Evolutionary conservation across 129 eudicot genomes (phyloP), one percentile per base, ranked within the genome.

Genomic region (Lonicera japonica): DNA sequence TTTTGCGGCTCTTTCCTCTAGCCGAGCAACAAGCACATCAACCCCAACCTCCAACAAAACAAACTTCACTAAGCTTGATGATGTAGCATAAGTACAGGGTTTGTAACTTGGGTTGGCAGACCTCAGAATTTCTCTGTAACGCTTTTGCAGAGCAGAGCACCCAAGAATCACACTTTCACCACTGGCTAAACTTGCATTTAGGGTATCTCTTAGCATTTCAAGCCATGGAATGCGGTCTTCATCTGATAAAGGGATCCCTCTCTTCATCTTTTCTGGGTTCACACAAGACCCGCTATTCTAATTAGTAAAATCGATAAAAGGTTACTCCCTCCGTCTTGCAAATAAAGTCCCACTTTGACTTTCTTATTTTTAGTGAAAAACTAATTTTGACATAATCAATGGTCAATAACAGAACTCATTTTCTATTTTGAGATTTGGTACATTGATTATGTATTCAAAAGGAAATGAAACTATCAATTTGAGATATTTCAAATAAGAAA

Each of bases 201-300:
- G 36, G 13, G 74, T 58, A 61, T 85, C 86, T 17, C 85, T 70
- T 23, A 88, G 81, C n/a, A 65, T 61, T 79, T 82, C 77, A 70
- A 92, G 99, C 96, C 96, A 87, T 39, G 96, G 99, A 58, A 66
- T 64, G 9, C 96, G 83, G 69, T 92, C 95, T 67, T 82, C 89
- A 8, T 88, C 95, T 19, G 89, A 73, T 24, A 92, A 75, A 23
- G 99, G 96, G 70, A 78, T 80, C 70, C 96, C 96, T 55, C 71
- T 76, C 71, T 75, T 77, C 99, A 92, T 92, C 87, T 85, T 88
- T 29, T 85, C 94, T 88, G 76, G 68, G 68, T 74, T 50, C 6
- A 29, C 36, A 29, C 36, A 29, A 2, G 36, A 29, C 2, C 36
- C 36, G 6, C 36, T 6, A 29, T 29, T 2, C 36, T 29, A 29